Evolutionary conservation across 1,139 yeast species (phyloP).

Genomic region (Scheffersomyces lignicola): DNA sequence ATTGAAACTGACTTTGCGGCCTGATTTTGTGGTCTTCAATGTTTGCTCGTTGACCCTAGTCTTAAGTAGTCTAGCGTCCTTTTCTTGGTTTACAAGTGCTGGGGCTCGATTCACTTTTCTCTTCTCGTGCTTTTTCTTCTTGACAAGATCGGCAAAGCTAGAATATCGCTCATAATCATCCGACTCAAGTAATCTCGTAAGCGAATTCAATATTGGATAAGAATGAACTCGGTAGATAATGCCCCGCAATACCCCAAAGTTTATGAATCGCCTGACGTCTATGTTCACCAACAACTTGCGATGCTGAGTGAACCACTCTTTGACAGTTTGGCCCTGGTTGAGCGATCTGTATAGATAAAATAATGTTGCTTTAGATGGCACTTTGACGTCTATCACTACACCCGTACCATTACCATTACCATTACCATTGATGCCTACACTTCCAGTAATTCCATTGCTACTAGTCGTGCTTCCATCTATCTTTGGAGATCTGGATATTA

Average conservation of each 20-base stretch:
- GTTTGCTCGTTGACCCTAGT: slow-evolving; percentile 31
- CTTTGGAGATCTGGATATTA: slow-evolving; percentile 2
- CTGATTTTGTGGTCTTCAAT: slow-evolving; percentile 20
- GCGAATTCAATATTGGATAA: slow-evolving; percentile 60
- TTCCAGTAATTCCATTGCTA: neutral
- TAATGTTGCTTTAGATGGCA: slow-evolving; percentile 66
- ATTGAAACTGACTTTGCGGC: slow-evolving; percentile 36
- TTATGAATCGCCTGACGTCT: slow-evolving; percentile 79
- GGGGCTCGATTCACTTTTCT: slow-evolving; percentile 7
- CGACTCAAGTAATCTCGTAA: slow-evolving; percentile 35
- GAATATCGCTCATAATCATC: slow-evolving; percentile 30
- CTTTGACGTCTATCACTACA: slow-evolving; percentile 20
- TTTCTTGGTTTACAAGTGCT: no score
- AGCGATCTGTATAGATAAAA: slow-evolving; percentile 77
- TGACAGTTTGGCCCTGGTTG: slow-evolving; percentile 74
- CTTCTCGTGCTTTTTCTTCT: slow-evolving; percentile 10
- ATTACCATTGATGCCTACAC: neutral
- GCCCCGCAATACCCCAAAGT: slow-evolving; percentile 84
- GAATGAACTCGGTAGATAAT: slow-evolving; percentile 78
- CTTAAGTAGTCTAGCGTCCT: slow-evolving; percentile 19
- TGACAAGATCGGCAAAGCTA: slow-evolving; percentile 24
- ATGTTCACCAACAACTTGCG: slow-evolving; percentile 56
- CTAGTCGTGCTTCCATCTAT: neutral
- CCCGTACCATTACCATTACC: neutral
- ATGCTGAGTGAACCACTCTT: slow-evolving; percentile 78